Evolutionary conservation across 495 filamentous ascomycete species (phyloP).

Genomic region (Parachaetomium inaequale): DNA sequence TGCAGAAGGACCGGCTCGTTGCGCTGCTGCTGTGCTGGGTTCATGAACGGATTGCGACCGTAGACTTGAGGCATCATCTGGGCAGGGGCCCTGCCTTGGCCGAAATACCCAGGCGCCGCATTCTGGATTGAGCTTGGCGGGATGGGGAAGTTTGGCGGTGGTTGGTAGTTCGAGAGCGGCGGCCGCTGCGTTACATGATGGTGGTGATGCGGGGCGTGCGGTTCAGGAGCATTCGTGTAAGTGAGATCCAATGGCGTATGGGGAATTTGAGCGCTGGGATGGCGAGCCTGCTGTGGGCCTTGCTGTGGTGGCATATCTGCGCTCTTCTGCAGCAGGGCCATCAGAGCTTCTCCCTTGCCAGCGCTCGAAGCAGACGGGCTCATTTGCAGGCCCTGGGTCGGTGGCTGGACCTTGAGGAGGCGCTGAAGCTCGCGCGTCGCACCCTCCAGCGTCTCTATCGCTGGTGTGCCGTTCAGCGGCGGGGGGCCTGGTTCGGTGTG

Average conservation of each 20-base stretch:
- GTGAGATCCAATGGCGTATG: slow-evolving; percentile 45
- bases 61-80: slow-evolving; percentile 25
- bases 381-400: slow-evolving; percentile 42
- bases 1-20: slow-evolving; percentile 48
- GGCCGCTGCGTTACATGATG: slow-evolving; percentile 38
- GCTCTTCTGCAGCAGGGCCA: slow-evolving; percentile 34
- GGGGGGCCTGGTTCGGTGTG: slow-evolving; percentile 26
- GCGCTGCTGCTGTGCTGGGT: slow-evolving; percentile 27
- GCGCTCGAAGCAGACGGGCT: slow-evolving; percentile 21
- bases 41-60: slow-evolving; percentile 28
- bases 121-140: slow-evolving; percentile 27
- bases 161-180: slow-evolving; percentile 35
- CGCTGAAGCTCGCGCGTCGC: slow-evolving; percentile 62
- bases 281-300: slow-evolving; percentile 11
- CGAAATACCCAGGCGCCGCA: slow-evolving; percentile 15
- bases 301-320: slow-evolving; percentile 23
- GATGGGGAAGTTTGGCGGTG: slow-evolving; percentile 45
- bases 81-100: slow-evolving; percentile 18
- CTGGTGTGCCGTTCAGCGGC: slow-evolving; percentile 21
- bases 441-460: slow-evolving; percentile 47
- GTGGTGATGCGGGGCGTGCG: slow-evolving; percentile 39
- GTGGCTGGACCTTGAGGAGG: slow-evolving; percentile 58
- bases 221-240: slow-evolving; percentile 34
- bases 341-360: slow-evolving; percentile 35
- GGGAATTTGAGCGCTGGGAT: slow-evolving; percentile 21